A percentile compares a stretch with the other conserved stretches of the same genome.
These are phyloP conservation scores for Lasiodiplodia citricola DNA, from an alignment of 2,329 filamentous ascomycete species.

Conservation along the genomic window DNA sequence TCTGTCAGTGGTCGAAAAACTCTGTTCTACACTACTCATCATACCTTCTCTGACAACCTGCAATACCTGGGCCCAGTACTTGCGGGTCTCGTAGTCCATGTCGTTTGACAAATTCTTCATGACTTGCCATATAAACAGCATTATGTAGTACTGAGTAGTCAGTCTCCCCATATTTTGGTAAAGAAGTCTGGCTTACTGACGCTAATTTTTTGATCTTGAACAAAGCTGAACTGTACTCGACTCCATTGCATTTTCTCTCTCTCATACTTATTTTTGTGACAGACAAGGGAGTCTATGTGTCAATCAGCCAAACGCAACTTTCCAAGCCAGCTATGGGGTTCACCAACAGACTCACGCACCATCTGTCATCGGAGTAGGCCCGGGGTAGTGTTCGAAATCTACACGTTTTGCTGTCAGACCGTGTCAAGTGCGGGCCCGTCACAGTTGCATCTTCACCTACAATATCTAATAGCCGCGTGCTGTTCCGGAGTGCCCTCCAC, in stretches of 20 bases:
- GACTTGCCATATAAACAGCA: conserved; percentile 3
- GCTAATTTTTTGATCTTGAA: background rate
- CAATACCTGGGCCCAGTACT: background rate
- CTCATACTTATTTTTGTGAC: background rate
- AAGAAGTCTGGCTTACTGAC: background rate
- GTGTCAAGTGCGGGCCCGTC: background rate
- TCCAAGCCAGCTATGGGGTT: background rate
- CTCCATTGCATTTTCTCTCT: conserved; percentile 3
- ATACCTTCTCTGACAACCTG: background rate
- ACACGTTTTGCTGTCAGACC: background rate
- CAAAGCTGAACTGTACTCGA: conserved; percentile 7
- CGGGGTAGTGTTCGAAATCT: conserved; percentile 11
- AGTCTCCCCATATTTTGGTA: background rate
- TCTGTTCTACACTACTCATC: too few relatives aligned
- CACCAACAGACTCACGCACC: background rate
- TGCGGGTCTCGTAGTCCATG: background rate
- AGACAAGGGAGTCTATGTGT: background rate
- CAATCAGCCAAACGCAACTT: background rate
- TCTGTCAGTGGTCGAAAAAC: background rate
- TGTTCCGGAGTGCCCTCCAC: background rate
- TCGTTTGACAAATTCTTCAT: background rate
- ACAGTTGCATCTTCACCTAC: background rate
- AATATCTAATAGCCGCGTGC: background rate
- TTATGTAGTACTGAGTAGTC: background rate
- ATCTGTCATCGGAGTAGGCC: background rate